phyloP scores from a whole-genome alignment of 1,284 basidiomycete species.

The Pholiota adiposa region DNA sequence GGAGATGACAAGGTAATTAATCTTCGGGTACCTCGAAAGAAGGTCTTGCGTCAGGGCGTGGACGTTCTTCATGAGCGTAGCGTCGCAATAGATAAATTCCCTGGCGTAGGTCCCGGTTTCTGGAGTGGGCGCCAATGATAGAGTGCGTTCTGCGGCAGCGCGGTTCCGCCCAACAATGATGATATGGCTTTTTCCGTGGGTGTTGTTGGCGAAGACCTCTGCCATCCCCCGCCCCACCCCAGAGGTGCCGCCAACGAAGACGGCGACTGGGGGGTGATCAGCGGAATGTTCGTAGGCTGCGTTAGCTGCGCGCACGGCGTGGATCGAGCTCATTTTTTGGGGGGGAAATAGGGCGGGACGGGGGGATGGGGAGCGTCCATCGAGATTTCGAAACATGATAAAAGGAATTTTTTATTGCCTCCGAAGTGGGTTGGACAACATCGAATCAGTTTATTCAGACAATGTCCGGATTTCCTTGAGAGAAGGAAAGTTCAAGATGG shows the following conservation, averaged over 20 bases:
- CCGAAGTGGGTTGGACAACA: neutral
- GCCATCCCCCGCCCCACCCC: conserved; percentile 50
- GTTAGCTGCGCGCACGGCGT: conserved; percentile 37
- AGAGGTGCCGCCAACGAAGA: conserved; percentile 54
- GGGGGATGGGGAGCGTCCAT: neutral
- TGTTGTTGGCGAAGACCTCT: conserved; percentile 40
- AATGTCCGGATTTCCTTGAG: neutral
- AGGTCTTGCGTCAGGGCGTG: conserved; percentile 36
- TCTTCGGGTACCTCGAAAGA: conserved; percentile 36
- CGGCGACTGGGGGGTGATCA: conserved; percentile 39
- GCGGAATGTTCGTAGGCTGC: conserved; percentile 29
- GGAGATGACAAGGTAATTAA: conserved; percentile 48
- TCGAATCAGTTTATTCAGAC: neutral
- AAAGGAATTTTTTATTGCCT: conserved; percentile 11
- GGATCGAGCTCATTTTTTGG: conserved; percentile 33
- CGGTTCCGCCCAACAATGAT: conserved; percentile 51
- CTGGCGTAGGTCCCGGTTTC: conserved; percentile 26
- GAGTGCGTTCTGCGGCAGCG: conserved; percentile 42
- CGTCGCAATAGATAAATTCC: conserved; percentile 51
- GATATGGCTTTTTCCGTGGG: conserved; percentile 45
- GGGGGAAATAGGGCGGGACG: neutral
- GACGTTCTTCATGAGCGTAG: conserved; percentile 48
- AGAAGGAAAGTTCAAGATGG: neutral
- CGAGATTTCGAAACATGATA: conserved; percentile 9
- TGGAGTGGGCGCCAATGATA: conserved; percentile 40